Evolutionary conservation across 106 monocot genomes (phyloP).

Genomic region (Acorus gramineus): DNA sequence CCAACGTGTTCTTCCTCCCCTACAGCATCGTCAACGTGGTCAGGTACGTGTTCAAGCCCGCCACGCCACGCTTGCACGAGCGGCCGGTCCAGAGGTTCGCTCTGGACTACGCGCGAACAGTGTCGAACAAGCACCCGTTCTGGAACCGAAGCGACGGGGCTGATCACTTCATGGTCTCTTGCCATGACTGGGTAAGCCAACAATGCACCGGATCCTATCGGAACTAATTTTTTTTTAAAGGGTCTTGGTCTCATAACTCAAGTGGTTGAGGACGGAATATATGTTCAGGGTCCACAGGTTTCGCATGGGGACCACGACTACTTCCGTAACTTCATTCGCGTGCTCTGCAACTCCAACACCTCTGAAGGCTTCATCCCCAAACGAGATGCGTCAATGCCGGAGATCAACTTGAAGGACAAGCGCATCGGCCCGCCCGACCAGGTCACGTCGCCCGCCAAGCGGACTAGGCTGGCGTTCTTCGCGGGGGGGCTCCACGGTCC

Average conservation of each 20-base stretch:
- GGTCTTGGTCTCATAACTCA: conserved; percentile 1
- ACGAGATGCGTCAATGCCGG: conserved; percentile 56
- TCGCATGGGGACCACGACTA: conserved; percentile 19
- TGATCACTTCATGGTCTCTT: conserved; percentile 43
- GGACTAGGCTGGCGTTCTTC: conserved; percentile 66
- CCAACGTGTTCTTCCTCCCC: conserved; percentile 63
- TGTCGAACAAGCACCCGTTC: conserved; percentile 26
- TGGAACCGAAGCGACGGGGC: conserved; percentile 42
- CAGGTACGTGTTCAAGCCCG: conserved; percentile 31
- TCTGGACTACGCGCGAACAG: conserved; percentile 30
- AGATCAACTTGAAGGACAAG: conserved; percentile 46
- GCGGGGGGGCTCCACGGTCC: conserved; percentile 60
- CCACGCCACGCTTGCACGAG: conserved; percentile 10
- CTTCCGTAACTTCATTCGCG: neutral
- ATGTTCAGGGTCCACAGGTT: conserved; percentile 18
- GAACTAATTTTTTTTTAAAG: neutral
- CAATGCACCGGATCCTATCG: no score
- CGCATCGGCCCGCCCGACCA: conserved; percentile 7
- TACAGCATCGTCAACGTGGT: conserved; percentile 64
- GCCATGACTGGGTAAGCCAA: conserved; percentile 38
- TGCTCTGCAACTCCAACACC: conserved; percentile 79
- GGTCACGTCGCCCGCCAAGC: neutral
- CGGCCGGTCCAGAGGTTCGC: conserved; percentile 26
- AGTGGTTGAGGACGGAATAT: neutral
- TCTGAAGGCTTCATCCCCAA: conserved; percentile 63